Conservation (phyloP, 2,329 filamentous ascomycete genomes). For the Phoma sp. region DNA sequence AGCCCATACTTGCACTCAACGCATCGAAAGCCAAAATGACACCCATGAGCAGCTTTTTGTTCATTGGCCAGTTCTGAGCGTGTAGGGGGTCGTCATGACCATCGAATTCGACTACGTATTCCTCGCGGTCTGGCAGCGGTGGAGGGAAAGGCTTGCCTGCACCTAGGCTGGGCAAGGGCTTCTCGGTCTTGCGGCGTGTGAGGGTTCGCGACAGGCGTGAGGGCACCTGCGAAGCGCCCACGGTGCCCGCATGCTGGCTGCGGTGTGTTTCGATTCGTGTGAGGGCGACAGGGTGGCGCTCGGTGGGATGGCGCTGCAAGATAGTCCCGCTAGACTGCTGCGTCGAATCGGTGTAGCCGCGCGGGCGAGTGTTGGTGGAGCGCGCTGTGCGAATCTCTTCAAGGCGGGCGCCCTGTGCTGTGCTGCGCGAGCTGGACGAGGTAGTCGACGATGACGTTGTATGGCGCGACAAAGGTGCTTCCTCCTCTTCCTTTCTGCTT, state of each 20-base stretch:
- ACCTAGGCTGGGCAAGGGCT: slow-evolving; percentile 71
- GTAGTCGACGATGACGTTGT: slow-evolving; percentile 30
- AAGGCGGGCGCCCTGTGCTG: slow-evolving; percentile 26
- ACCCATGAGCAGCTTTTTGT: slow-evolving; percentile 74
- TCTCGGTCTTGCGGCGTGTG: slow-evolving; percentile 43
- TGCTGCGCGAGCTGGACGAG: slow-evolving; percentile 21
- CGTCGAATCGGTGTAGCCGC: slow-evolving; percentile 28
- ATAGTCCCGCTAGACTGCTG: slow-evolving; percentile 26
- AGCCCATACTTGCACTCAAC: slow-evolving; percentile 71
- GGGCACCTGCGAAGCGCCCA: slow-evolving; percentile 57
- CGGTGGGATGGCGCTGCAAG: slow-evolving; percentile 49
- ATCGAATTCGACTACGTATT: slow-evolving; percentile 72
- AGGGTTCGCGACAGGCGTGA: slow-evolving; percentile 53
- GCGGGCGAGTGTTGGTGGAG: slow-evolving; percentile 21
- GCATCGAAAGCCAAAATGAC: slow-evolving; percentile 76
- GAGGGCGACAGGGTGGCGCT: slow-evolving; percentile 72
- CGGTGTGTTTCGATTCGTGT: slow-evolving; percentile 73
- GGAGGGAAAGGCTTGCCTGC: slow-evolving; percentile 75
- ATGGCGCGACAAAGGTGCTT: slow-evolving; percentile 31
- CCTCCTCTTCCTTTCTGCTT: slow-evolving; percentile 24
- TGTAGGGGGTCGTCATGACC: slow-evolving; percentile 83
- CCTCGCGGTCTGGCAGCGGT: slow-evolving; percentile 69
- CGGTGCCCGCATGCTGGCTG: slow-evolving; percentile 74
- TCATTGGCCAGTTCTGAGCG: slow-evolving; percentile 83
- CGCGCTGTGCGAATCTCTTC: slow-evolving; percentile 40